Base-by-base conservation (phyloP, 352 stramenopile species). In the Phytophthora pseudosyringae region DNA sequence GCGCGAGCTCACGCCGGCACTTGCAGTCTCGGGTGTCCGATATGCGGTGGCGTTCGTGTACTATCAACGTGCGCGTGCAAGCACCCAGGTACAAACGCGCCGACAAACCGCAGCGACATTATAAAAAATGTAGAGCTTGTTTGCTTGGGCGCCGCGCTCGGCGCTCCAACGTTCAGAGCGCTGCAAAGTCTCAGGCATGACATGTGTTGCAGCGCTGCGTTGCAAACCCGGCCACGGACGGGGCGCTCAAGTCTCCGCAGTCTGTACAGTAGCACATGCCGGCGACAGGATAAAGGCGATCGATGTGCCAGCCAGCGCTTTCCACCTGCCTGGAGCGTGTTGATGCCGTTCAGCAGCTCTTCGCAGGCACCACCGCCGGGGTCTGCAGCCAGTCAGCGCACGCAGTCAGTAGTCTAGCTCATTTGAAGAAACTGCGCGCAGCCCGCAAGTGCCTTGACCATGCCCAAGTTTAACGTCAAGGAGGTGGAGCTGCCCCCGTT, bases 401-500 rank as follows among this genome's bases (percentile, higher is more conserved):
- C 21, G 21, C 56, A 58, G 45, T 44, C 45, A 50, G 44, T 39
- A 44, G 28, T 12, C 15, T 29, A 51, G 31, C 36, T 59, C 67
- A 75, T 67, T 75, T 54, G 18, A 50, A 64, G 49, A 75, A 71
- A 41, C 26, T 36, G 18, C 38, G 10, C 49, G 36, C 21, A 55
- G 33, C 31, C 9, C 60, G 21, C 54, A 71, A 62, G 59, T 52
- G 38, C 7, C 36, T 25, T 41, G 4, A 65, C 11, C 51, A 77
- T 78, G 66, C 46, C 49, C 45, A 74, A 71, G 64, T 77, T 78
- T 69, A 75, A 81, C 52, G 59, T 71, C 5, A 64, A 68, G 26
- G 63, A 76, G 5, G 71, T 69, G 44, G 51, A 56, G 4, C 47
- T 80, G 13, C 67, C 71, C 18, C 41, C 46, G 25, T 63, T 79